These are phyloP conservation scores for Nicotiana tabacum DNA, from an alignment of 257 asterid species.

Conservation along the genomic window DNA sequence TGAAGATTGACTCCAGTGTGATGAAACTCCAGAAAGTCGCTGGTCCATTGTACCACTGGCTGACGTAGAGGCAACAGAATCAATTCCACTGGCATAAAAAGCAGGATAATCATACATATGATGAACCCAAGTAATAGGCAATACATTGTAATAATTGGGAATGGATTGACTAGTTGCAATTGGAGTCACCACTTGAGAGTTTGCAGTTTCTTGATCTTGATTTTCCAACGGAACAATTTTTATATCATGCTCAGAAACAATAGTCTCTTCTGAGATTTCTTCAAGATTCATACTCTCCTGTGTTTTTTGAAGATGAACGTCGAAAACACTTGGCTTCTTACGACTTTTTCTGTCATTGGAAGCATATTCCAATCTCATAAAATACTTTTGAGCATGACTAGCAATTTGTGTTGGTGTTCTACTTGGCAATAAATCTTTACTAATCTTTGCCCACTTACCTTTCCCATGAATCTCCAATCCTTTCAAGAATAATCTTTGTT, in stretches of 20 bases:
- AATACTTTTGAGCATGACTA: neutral
- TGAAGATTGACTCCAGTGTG: neutral
- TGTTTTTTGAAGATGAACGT: neutral
- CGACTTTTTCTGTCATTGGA: neutral
- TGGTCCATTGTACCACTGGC: neutral
- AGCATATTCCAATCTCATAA: neutral
- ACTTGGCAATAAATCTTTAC: neutral
- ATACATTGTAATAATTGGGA: neutral
- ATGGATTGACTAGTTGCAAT: too few species aligned
- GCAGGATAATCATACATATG: neutral
- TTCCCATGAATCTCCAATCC: neutral
- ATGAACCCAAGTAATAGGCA: neutral
- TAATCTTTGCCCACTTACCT: neutral
- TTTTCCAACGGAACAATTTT: neutral
- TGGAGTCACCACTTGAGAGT: too few species aligned
- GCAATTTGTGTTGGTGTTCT: neutral
- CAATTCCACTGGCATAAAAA: too few species aligned
- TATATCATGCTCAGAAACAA: neutral
- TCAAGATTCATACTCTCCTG: neutral
- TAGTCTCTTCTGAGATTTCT: too few species aligned
- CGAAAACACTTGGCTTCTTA: slow-evolving; percentile 1
- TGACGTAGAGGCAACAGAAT: neutral
- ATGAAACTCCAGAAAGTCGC: neutral
- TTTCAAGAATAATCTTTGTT: neutral
- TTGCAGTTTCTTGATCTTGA: neutral